Percentiles rank a stretch among this genome's conserved stretches.
Conservation (phyloP, 1,284 basidiomycete species). For the Tylopilus sp. region DNA sequence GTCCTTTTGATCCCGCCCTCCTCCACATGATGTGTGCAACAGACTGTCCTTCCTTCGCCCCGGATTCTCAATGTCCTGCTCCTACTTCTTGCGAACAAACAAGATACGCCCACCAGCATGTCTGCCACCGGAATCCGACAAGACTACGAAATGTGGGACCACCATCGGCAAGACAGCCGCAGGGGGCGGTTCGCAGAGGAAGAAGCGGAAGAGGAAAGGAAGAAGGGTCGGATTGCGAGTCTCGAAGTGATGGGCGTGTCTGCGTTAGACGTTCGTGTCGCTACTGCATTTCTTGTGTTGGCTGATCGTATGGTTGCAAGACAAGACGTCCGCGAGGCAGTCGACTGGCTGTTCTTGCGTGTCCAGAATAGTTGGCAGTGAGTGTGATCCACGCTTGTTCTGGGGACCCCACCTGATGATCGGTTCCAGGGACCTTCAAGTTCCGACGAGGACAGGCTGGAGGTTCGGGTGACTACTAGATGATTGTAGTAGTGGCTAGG, state of each 20-base stretch:
- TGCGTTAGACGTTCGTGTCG: conserved; percentile 57
- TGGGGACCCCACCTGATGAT: background rate
- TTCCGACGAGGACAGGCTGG: conserved; percentile 12
- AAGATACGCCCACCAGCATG: conserved; percentile 73
- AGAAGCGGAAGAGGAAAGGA: conserved; percentile 44
- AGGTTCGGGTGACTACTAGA: conserved; percentile 3
- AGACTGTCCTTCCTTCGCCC: conserved; percentile 82
- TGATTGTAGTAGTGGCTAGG: background rate
- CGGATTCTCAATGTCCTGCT: conserved; percentile 85
- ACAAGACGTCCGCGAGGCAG: conserved; percentile 82
- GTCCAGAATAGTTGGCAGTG: conserved; percentile 80
- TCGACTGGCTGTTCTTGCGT: conserved; percentile 90
- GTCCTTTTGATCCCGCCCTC: background rate
- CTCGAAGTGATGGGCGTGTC: conserved; percentile 88
- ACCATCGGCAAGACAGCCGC: conserved; percentile 65
- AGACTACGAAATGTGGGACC: conserved; percentile 86
- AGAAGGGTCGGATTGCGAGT: conserved; percentile 70
- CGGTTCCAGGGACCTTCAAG: conserved; percentile 21
- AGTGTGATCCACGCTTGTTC: background rate
- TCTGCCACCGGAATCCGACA: conserved; percentile 85
- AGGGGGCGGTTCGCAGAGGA: conserved; percentile 47
- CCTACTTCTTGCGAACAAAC: conserved; percentile 88
- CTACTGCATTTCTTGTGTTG: background rate
- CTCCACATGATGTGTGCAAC: conserved; percentile 2
- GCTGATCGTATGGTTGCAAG: conserved; percentile 38